Conservation (phyloP, 1,284 basidiomycete genomes). For the Ustilago trichophora region DNA sequence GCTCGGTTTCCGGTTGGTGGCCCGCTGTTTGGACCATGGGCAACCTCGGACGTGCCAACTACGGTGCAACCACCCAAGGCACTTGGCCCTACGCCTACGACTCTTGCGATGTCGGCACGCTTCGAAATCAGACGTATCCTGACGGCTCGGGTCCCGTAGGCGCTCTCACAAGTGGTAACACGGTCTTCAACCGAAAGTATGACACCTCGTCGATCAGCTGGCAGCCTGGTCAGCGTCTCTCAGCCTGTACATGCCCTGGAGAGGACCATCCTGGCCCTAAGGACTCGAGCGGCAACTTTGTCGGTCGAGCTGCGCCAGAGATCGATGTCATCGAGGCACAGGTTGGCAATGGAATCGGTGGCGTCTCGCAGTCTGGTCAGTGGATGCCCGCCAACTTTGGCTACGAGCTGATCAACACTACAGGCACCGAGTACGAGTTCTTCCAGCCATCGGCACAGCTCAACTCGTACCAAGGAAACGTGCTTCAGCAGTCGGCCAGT, state of each 20-base stretch:
- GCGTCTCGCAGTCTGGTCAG: constrained; percentile 82
- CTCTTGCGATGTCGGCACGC: constrained; percentile 57
- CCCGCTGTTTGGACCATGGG: constrained; percentile 85
- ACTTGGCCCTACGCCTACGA: constrained; percentile 74
- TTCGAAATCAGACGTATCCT: constrained; percentile 55
- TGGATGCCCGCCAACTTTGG: constrained; percentile 73
- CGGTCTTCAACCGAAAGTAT: constrained; percentile 70
- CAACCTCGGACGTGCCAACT: constrained; percentile 70
- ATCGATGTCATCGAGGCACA: constrained; percentile 77
- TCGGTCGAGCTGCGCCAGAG: constrained; percentile 76
- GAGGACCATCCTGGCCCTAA: constrained; percentile 84
- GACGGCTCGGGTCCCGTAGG: constrained; percentile 57
- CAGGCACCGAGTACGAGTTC: constrained; percentile 56
- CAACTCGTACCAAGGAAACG: constrained; percentile 56
- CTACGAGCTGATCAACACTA: constrained; percentile 58
- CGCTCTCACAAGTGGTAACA: constrained; percentile 81
- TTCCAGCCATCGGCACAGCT: constrained; percentile 40
- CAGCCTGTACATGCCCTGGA: constrained; percentile 75
- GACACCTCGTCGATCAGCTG: constrained; percentile 62
- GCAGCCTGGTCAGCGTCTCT: constrained; percentile 80
- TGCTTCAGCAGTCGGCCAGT: constrained; percentile 62
- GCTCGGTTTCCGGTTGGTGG: constrained; percentile 72
- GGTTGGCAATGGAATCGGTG: constrained; percentile 61
- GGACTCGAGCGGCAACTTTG: constrained; percentile 74
- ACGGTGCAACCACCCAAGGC: constrained; percentile 71